Evolutionary conservation across 441 rosid genomes (phyloP), one percentile per base, ranked within the genome.

Genomic region (Populus tomentosa): DNA sequence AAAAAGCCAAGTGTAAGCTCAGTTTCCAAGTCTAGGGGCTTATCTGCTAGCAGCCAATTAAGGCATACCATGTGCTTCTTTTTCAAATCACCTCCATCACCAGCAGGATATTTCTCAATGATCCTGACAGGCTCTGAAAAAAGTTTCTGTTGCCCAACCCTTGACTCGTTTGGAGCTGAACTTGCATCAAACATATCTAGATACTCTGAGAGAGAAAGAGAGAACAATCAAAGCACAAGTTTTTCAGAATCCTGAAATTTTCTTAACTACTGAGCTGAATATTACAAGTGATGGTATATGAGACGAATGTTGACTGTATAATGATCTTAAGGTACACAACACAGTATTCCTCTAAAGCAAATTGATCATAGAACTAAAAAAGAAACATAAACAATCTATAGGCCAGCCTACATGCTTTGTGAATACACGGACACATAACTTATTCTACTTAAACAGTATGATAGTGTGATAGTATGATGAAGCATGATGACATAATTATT

Each of bases 21-120:
- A n/a, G n/a, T n/a, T n/a, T n/a, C n/a, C n/a, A n/a, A n/a, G n/a
- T n/a, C n/a, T n/a, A n/a, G n/a, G n/a, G n/a, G n/a, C n/a, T n/a
- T n/a, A n/a, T n/a, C n/a, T n/a, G n/a, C n/a, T n/a, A n/a, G n/a
- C n/a, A n/a, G n/a, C n/a, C n/a, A n/a, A n/a, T n/a, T n/a, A n/a
- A n/a, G n/a, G n/a, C n/a, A n/a, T n/a, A n/a, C n/a, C n/a, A n/a
- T n/a, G n/a, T n/a, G n/a, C n/a, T n/a, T n/a, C n/a, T n/a, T n/a
- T n/a, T n/a, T n/a, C n/a, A n/a, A n/a, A n/a, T n/a, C n/a, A n/a
- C n/a, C n/a, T n/a, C n/a, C n/a, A n/a, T 90, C 93, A 72, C 97
- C 90, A 38, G 93, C 94, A 70, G 97, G 94, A 77, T 92, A 93
- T 79, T 89, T 92, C 82, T 89, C 97, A 83, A 90, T 83, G 36